Evolutionary conservation across 2,329 filamentous ascomycete genomes (phyloP), one percentile per base, ranked within the genome.

Genomic region (Aspergillus brunneoviolaceus): DNA sequence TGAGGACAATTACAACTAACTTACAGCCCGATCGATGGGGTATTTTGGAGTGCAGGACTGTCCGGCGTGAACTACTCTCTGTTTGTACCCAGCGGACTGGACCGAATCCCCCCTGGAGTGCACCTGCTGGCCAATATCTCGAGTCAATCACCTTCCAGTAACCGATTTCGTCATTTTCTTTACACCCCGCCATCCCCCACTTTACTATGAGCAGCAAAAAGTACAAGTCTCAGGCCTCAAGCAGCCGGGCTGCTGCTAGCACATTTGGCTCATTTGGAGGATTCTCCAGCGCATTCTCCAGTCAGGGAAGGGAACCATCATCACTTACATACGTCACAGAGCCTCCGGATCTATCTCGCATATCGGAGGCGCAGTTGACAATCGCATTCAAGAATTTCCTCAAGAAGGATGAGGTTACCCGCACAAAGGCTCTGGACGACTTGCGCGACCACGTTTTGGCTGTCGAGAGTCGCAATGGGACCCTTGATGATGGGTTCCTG

Each of bases 331-430:
- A 96, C 78, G 85, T 98, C 55, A 83, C 90, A 56, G 92, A 96
- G 70, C 91, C 92, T 10, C 90, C 91, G 51, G 89, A 96, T 70
- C 86, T 96, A 66, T 87, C 87, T 35, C 80, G 80, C 49, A 87
- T 99, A 61, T 89, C 87, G 49, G 88, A 96, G 68, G 84, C 92
- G 7, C 90, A 95, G 70, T 82, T 94, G 42, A 87, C 94, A 42
- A 92, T 98, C 14, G 87, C 88, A n/a, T 91, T 97, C 79, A 96
- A 97, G 77, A 96, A 96, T 68, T 78, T 97, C 3, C 84, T 88
- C 54, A 99, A 98, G 79, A 96, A 95, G 77, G 94, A 97, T 78
- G 89, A 88, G 70, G 96, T 87, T 11, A 99, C 95, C 42, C 96
- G 96, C 74, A 84, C 89, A 7, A 96, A 94, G 74, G 94, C 91